Evolutionary conservation across 192 early-diverging fungal species (phyloP).

Genomic region (Podila verticillata): DNA sequence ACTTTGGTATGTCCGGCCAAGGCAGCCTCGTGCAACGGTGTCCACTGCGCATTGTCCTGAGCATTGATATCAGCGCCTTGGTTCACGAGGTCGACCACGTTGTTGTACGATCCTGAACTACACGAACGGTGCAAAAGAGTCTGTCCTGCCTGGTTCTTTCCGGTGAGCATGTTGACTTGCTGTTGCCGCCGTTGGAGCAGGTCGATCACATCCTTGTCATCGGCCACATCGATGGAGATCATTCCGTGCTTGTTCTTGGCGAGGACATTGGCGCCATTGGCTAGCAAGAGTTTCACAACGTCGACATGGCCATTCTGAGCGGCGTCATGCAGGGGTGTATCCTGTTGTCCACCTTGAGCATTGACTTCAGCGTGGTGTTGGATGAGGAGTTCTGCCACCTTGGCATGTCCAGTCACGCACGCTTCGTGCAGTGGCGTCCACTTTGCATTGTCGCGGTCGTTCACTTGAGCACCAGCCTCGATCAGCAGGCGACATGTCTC

Average conservation of each 20-base stretch:
- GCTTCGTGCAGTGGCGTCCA: conserved; percentile 81
- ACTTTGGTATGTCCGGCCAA: conserved; percentile 56
- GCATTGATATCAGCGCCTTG: conserved; percentile 75
- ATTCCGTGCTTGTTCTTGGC: conserved; percentile 57
- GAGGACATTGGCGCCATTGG: conserved; percentile 65
- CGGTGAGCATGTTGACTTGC: conserved; percentile 46
- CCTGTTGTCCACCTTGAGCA: conserved; percentile 69
- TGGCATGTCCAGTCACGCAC: conserved; percentile 56
- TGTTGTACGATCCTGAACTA: conserved; percentile 60
- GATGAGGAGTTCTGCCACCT: conserved; percentile 58
- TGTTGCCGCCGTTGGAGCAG: conserved; percentile 50
- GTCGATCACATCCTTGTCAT: conserved; percentile 54
- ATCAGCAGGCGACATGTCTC: conserved; percentile 63
- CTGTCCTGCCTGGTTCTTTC: conserved; percentile 56
- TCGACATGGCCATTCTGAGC: conserved; percentile 59
- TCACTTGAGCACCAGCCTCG: conserved; percentile 69
- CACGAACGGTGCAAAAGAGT: conserved; percentile 62
- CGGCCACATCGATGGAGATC: conserved; percentile 55
- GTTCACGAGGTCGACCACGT: conserved; percentile 56
- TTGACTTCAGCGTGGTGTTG: conserved; percentile 59
- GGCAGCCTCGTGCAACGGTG: conserved; percentile 66
- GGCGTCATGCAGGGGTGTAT: conserved; percentile 80
- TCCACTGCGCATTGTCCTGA: conserved; percentile 73
- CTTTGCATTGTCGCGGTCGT: conserved; percentile 72
- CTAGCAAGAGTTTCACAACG: conserved; percentile 57